A percentile compares a stretch with the other conserved stretches of the same genome.
Conservation (phyloP, 805 yeast species). For the Starmerella etchellsii region DNA sequence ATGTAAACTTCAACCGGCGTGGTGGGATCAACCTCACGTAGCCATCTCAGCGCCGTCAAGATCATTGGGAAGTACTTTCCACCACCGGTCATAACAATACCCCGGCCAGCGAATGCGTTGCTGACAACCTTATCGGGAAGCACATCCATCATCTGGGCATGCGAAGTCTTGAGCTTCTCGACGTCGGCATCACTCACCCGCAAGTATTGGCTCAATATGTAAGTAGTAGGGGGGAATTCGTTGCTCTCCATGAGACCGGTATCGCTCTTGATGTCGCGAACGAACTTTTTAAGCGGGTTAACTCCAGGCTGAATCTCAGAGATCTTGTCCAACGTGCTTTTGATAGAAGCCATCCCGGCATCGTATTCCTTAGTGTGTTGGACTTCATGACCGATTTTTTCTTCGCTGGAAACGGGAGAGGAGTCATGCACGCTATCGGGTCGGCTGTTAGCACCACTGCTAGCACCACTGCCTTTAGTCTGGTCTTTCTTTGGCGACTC, state of each 20-base stretch:
- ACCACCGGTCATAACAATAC: slow-evolving; percentile 66
- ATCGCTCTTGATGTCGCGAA: slow-evolving; percentile 31
- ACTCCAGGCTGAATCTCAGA: slow-evolving; percentile 31
- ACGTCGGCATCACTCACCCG: slow-evolving; percentile 13
- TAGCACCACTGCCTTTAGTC: no score
- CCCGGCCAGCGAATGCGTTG: slow-evolving; percentile 30
- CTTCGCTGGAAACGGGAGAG: no score
- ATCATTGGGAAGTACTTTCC: slow-evolving; percentile 66
- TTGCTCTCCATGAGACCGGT: slow-evolving; percentile 20
- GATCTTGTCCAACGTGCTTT: slow-evolving; percentile 3
- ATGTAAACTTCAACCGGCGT: slow-evolving; percentile 74
- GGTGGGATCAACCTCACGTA: slow-evolving; percentile 50
- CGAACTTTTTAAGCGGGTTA: slow-evolving; percentile 33
- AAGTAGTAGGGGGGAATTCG: slow-evolving; percentile 14
- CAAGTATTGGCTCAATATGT: slow-evolving; percentile 12
- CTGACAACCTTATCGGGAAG: slow-evolving; percentile 10
- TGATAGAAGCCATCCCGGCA: slow-evolving; percentile 6
- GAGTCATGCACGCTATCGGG: no score
- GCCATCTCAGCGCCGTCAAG: slow-evolving; percentile 46
- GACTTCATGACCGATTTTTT: no score
- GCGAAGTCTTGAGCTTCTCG: slow-evolving; percentile 8
- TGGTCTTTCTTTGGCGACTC: no score
- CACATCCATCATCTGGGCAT: slow-evolving; percentile 8
- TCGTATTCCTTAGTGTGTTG: background rate
- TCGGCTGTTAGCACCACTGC: no score